A percentile compares a stretch with the other conserved stretches of the same genome.
These are phyloP conservation scores for Lactifluus subvellereus DNA, from an alignment of 768 basidiomycete genomes.

Conservation along the genomic window DNA sequence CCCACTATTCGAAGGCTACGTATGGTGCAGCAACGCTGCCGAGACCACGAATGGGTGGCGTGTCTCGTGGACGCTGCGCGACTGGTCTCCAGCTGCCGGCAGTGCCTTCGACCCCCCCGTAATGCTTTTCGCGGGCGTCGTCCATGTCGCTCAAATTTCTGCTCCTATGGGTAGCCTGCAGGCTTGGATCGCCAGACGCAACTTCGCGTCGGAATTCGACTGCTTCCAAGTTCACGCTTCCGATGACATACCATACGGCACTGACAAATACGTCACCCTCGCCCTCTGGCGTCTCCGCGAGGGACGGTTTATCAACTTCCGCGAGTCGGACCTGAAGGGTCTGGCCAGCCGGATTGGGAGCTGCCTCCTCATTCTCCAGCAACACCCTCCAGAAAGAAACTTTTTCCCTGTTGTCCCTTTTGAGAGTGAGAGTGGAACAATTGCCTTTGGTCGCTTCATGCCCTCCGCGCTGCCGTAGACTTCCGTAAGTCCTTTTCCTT, in stretches of 20 bases:
- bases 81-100: background rate
- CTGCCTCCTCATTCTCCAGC: background rate
- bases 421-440: background rate
- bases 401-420: background rate
- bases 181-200: background rate
- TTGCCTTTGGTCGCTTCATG: background rate
- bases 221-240: background rate
- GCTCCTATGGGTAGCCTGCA: background rate
- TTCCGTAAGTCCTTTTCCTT: background rate
- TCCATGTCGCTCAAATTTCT: background rate
- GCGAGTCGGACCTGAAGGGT: background rate
- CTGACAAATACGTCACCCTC: conserved; percentile 1
- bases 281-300: conserved; percentile 11
- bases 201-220: conserved; percentile 11
- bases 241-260: background rate
- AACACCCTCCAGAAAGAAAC: background rate
- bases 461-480: too few relatives aligned
- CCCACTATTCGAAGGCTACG: background rate
- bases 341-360: background rate
- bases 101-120: background rate
- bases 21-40: conserved; percentile 4
- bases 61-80: background rate
- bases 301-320: background rate
- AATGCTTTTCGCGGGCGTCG: background rate
- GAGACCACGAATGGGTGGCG: conserved; percentile 13